phyloP scores from a whole-genome alignment of 192 early-diverging fungal genomes.

The Chytriomyces sp. region DNA sequence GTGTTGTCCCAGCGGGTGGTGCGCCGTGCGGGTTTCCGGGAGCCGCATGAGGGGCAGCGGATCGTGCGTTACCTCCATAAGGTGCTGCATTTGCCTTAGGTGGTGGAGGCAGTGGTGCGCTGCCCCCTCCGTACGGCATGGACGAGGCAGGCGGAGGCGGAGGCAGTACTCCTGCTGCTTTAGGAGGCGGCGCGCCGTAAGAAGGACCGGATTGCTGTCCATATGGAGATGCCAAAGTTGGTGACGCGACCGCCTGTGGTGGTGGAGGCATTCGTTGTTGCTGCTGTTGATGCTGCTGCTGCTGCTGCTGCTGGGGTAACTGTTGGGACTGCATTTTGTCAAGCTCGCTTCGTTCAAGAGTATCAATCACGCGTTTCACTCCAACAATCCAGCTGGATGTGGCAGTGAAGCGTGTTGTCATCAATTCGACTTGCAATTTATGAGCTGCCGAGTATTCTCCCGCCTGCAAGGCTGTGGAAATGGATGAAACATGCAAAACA shows the following conservation, averaged over 20 bases:
- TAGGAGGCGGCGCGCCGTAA: not conserved
- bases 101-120: too few species aligned
- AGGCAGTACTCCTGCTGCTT: not conserved
- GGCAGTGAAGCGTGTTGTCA: conserved; percentile 69
- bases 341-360: conserved; percentile 37
- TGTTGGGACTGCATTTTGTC: not conserved
- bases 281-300: not conserved
- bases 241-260: not conserved
- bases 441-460: conserved; percentile 62
- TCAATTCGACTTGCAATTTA: conserved; percentile 69
- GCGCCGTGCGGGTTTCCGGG: too few species aligned
- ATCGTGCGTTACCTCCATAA: too few species aligned
- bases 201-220: not conserved
- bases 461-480: conserved; percentile 49
- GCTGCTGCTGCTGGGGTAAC: not conserved
- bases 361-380: conserved; percentile 72
- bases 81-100: too few species aligned
- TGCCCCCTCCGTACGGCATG: conserved; percentile 25
- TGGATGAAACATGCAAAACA: not conserved
- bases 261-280: conserved; percentile 5
- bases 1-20: too few species aligned
- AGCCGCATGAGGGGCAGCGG: too few species aligned
- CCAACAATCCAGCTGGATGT: conserved; percentile 72
- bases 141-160: conserved; percentile 23
- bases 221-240: not conserved